Base-by-base conservation (phyloP, 371 early-diverging fungal genomes). In the Entomophthora muscae region DNA sequence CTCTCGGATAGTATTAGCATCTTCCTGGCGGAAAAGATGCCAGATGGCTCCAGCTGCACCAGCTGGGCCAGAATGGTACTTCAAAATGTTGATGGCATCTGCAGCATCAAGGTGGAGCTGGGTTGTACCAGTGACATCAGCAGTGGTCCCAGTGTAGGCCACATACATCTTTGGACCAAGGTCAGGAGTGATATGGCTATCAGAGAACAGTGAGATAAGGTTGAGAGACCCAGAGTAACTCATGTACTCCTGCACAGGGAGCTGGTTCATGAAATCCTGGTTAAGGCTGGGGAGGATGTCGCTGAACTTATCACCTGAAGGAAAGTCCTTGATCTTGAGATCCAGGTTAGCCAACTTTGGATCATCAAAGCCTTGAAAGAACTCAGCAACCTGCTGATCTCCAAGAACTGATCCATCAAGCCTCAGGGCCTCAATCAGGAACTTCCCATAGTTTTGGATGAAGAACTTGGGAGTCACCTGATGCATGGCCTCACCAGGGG, bases 101-200 rank as follows among this genome's bases (percentile, higher is more conserved):
- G 86, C 79, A 75, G 84, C 78, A 64, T 88, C 88, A 61, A 83
- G 74, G 60, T 85, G 84, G 28, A 88, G 69, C 26, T 78, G 80
- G 0, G 86, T 85, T 0, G 85, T 83, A 31, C 86, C 85, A 5
- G 22, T 27, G 5, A 12, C 26, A 17, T 22, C 26, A 22, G 3
- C 52, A 23, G 30, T n/a, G 2, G 64, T 42, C 17, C 42, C 42
- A 42, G 42, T 17, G 62, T 81, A 82, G 0, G 86, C 83, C 42
- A 78, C 80, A 66, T 85, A 84, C 80, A 88, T 77, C 68, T 86
- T 88, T 0, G 88, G 88, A 0, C 86, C 84, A 2, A 85, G 73
- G 63, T 86, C 85, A 0, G 86, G 83, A 1, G 80, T 78, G 23
- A 80, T 68, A 54, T 68, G 69, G n/a, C 63, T 65, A 0, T 65